phyloP scores from a whole-genome alignment of 331 rosid species.

The Acacia pycnantha region DNA sequence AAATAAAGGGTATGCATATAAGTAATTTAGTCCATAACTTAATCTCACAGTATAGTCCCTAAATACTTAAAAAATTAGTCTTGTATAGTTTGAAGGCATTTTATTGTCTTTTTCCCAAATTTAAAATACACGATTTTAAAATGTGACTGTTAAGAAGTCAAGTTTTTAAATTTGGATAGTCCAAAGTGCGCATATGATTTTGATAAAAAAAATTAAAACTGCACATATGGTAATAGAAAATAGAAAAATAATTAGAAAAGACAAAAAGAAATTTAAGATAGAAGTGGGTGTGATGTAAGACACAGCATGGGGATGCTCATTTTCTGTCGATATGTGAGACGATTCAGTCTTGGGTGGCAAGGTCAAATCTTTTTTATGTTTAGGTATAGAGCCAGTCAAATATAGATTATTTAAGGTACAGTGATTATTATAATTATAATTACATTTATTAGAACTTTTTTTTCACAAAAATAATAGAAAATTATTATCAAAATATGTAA shows the following conservation, averaged over 20 bases:
- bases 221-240: not conserved
- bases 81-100: no score
- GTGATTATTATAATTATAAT: no score
- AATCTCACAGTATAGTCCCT: no score
- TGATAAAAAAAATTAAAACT: not conserved
- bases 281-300: not conserved
- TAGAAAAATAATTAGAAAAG: not conserved
- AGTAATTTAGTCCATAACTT: no score
- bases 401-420: not conserved
- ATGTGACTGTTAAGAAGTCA: slow-evolving; percentile 10
- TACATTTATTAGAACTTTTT: no score
- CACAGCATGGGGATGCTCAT: not conserved
- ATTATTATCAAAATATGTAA: no score
- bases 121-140: not conserved
- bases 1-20: no score
- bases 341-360: not conserved
- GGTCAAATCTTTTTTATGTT: not conserved
- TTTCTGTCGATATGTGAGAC: not conserved
- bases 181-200: not conserved
- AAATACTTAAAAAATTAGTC: no score
- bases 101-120: no score
- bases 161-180: slow-evolving; percentile 4
- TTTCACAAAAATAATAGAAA: no score
- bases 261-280: not conserved
- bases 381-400: not conserved